Evolutionary conservation across 202 grass and related monocot species (phyloP).

Genomic region (Brachypodium distachyon): DNA sequence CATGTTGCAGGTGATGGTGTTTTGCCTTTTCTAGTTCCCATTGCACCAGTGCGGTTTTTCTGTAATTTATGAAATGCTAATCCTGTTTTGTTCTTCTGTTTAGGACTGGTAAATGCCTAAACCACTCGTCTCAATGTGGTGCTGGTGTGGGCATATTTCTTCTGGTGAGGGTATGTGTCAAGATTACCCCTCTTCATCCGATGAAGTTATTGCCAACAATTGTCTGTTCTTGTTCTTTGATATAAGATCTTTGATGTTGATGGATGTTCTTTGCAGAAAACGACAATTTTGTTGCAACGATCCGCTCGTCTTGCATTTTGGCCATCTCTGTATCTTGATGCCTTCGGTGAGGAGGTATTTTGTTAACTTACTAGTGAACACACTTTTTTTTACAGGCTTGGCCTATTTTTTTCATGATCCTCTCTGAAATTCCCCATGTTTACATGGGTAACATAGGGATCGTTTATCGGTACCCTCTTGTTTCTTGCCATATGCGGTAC

Average conservation of each 20-base stretch:
- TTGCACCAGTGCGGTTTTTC: not conserved
- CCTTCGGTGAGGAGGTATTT: slow-evolving; percentile 94
- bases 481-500: too few relatives aligned
- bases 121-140: slow-evolving; percentile 73
- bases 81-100: slow-evolving; percentile 9
- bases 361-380: not conserved
- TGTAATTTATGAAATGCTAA: slow-evolving; percentile 16
- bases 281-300: slow-evolving; percentile 89
- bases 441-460: not conserved
- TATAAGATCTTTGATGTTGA: slow-evolving; percentile 3
- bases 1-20: slow-evolving; percentile 70
- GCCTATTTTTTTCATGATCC: not conserved
- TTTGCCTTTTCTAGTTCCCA: slow-evolving; percentile 8
- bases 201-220: slow-evolving; percentile 6
- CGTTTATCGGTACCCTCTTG: not conserved
- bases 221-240: slow-evolving; percentile 1
- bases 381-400: not conserved
- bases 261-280: slow-evolving; percentile 55
- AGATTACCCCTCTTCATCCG: not conserved
- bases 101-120: slow-evolving; percentile 81
- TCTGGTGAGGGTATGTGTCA: slow-evolving; percentile 80
- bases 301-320: slow-evolving; percentile 73
- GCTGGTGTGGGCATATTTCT: slow-evolving; percentile 94
- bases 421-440: not conserved
- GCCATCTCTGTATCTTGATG: slow-evolving; percentile 92